phyloP scores from a whole-genome alignment of 2,329 filamentous ascomycete species.

The Boeremia lycopersici region DNA sequence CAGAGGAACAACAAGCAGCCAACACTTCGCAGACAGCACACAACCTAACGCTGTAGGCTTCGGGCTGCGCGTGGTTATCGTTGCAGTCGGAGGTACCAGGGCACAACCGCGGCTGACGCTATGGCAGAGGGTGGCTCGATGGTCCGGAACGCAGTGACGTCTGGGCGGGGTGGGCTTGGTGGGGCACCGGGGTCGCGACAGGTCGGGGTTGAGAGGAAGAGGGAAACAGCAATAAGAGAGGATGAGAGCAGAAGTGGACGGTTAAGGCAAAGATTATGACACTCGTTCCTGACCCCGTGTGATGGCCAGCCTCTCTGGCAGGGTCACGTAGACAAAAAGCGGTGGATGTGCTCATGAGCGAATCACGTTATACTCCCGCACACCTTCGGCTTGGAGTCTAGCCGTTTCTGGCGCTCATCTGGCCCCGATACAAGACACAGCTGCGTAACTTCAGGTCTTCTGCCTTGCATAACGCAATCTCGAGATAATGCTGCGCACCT shows the following conservation, averaged over 20 bases:
- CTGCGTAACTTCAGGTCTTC: slow-evolving; percentile 10
- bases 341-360: slow-evolving; percentile 30
- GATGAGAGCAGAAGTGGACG: slow-evolving; percentile 10
- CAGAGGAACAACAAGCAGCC: slow-evolving; percentile 1
- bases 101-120: slow-evolving; percentile 22
- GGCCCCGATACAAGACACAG: slow-evolving; percentile 16
- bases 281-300: slow-evolving; percentile 32
- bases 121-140: slow-evolving; percentile 23
- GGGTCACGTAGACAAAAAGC: slow-evolving; percentile 37
- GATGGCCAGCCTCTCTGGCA: slow-evolving; percentile 28
- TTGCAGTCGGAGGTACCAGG: slow-evolving; percentile 25
- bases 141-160: slow-evolving; percentile 32
- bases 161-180: slow-evolving; percentile 16
- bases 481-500: slow-evolving; percentile 1
- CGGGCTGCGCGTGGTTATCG: slow-evolving; percentile 16
- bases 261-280: slow-evolving; percentile 21
- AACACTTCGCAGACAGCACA: slow-evolving; percentile 2
- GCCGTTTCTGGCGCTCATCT: slow-evolving; percentile 16
- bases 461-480: slow-evolving; percentile 8
- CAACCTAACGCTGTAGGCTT: not conserved
- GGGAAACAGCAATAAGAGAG: slow-evolving; percentile 11
- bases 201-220: slow-evolving; percentile 9
- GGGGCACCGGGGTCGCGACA: slow-evolving; percentile 12
- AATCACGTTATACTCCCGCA: slow-evolving; percentile 32
- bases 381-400: slow-evolving; percentile 32